These are phyloP conservation scores for Sergeia podlipaevii DNA, from an alignment of 208 protist species.

Conservation along the genomic window DNA sequence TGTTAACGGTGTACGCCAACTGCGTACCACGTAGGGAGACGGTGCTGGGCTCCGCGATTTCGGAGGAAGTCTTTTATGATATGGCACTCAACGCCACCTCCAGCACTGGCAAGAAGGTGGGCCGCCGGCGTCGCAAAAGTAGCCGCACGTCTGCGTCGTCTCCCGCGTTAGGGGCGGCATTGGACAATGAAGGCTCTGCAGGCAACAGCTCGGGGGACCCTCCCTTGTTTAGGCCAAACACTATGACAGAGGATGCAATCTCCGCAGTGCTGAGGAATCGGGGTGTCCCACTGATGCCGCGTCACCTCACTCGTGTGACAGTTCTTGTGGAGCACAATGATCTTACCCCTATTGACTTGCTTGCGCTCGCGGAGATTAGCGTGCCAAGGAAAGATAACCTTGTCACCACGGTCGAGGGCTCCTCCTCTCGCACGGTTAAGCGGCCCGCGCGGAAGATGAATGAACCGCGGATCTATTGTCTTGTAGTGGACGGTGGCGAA, in stretches of 20 bases:
- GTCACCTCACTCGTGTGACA: slow-evolving; percentile 70
- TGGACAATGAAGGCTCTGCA: no score
- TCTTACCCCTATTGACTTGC: slow-evolving; percentile 50
- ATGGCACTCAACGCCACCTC: no score
- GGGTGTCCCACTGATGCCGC: slow-evolving; percentile 59
- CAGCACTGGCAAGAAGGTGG: no score
- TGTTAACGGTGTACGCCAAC: slow-evolving; percentile 70
- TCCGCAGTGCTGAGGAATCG: slow-evolving; percentile 13
- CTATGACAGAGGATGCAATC: slow-evolving; percentile 15
- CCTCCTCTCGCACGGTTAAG: neutral
- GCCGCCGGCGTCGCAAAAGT: no score
- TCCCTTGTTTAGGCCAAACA: no score
- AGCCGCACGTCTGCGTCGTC: no score
- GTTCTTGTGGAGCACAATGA: slow-evolving; percentile 79
- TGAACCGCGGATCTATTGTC: slow-evolving; percentile 51
- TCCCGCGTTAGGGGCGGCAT: no score
- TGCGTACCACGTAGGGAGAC: slow-evolving; percentile 69
- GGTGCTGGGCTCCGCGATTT: slow-evolving; percentile 46
- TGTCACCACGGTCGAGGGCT: neutral
- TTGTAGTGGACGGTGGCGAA: slow-evolving; percentile 70
- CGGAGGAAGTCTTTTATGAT: no score
- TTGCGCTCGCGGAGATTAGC: slow-evolving; percentile 61
- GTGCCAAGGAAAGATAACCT: slow-evolving; percentile 11
- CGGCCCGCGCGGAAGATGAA: neutral
- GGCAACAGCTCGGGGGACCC: no score